Base-by-base conservation (phyloP, 2,329 filamentous ascomycete species). In the Diaporthe capsici region DNA sequence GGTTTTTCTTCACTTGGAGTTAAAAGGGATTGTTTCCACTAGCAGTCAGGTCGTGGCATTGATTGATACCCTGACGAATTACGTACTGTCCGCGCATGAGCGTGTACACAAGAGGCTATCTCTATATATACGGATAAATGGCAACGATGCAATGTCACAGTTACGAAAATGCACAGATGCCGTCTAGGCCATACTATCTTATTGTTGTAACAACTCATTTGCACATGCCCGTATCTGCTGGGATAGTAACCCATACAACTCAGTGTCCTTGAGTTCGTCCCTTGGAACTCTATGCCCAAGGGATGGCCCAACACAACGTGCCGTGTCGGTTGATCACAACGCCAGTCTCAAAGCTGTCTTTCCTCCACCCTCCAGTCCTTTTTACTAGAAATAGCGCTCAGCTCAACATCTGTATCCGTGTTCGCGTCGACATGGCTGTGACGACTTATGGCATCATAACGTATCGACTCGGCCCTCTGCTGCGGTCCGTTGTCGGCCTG, bases 31-130 rank as follows among this genome's bases (percentile, higher is more conserved):
- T 55, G 28, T 63, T 51, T 65, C 13, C 44, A 28, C 47, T 34
- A 39, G 47, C 37, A 65, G 71, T 73, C 71, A 73, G 71, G 58
- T 31, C 34, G 25, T 44, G 44, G 49, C 47, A 73, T 25, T 61
- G 51, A 65, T 73, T 73, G 71, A 73, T 73, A 73, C 71, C 71
- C 71, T 65, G 71, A 73, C 71, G 71, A 57, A 31, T 61, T 65
- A 73, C 42, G 71, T 39, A n/a, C 42, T 57, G 25, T 65, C 31
- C 60, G 25, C 49, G 71, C 47, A 42, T 65, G 37, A 55, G 58
- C 55, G 37, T 13, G 47, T 55, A 73, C 44, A 72, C 42, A 51
- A 63, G 42, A 42, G 51, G 57, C 7, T 47, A 63, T 31, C 17
- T 34, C 7, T 58, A 55, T 51, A 70, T 51, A 49, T 51, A 60